Evolutionary conservation across 2,329 filamentous ascomycete genomes (phyloP).

Genomic region (Cercospora sp.): DNA sequence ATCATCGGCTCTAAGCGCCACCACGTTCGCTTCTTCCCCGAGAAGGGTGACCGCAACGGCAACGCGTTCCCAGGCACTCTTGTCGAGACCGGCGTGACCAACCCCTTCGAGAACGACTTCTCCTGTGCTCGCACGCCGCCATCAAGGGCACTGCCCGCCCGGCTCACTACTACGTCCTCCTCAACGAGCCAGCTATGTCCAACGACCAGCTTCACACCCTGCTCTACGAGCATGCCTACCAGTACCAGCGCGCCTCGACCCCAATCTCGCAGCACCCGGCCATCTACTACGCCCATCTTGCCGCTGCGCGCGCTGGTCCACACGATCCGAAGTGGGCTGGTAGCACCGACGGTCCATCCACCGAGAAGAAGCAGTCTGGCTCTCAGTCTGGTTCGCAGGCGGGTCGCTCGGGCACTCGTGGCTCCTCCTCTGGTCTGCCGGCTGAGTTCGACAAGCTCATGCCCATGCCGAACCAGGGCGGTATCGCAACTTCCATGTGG

Average conservation of each 20-base stretch:
- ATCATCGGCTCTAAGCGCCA: constrained; percentile 92
- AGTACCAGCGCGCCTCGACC: constrained; percentile 88
- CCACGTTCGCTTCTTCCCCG: constrained; percentile 89
- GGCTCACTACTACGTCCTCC: constrained; percentile 78
- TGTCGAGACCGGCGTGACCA: constrained; percentile 85
- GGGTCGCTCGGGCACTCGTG: constrained; percentile 41
- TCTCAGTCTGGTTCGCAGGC: constrained; percentile 25
- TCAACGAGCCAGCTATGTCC: constrained; percentile 72
- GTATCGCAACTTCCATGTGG: constrained; percentile 51
- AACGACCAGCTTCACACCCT: constrained; percentile 76
- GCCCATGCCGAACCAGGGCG: constrained; percentile 43
- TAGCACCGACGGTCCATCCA: constrained; percentile 26
- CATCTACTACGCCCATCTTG: constrained; percentile 94
- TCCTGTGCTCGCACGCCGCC: constrained; percentile 70
- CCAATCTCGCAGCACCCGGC: constrained; percentile 86
- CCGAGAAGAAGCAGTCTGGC: constrained; percentile 21
- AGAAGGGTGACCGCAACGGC: constrained; percentile 68
- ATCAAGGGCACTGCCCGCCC: constrained; percentile 94
- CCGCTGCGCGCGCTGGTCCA: constrained; percentile 73
- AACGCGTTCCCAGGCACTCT: constrained; percentile 86
- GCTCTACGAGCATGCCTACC: constrained; percentile 93
- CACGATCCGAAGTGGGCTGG: constrained; percentile 61
- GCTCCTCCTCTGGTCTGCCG: constrained; percentile 27
- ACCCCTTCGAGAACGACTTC: constrained; percentile 89
- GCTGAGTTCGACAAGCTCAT: constrained; percentile 42